Conservation (phyloP, 2,329 filamentous ascomycete genomes). For the Hymenoscyphus albidus region DNA sequence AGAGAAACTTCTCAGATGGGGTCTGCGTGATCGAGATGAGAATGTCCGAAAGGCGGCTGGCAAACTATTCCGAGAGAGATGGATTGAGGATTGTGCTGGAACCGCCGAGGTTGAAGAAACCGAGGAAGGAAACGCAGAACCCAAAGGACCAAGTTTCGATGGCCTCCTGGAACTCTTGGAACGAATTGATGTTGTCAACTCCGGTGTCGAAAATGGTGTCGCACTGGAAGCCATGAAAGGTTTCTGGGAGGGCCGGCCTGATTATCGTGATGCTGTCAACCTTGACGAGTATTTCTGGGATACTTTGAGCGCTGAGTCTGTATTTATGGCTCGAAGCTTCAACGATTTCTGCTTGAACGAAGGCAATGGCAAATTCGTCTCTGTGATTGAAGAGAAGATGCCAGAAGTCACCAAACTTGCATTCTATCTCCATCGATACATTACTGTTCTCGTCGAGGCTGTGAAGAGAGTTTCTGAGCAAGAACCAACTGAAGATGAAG, state of each 20-base stretch:
- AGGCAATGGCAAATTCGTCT: slow-evolving; percentile 69
- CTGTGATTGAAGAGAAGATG: slow-evolving; percentile 83
- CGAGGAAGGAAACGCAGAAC: slow-evolving; percentile 40
- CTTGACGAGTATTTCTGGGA: slow-evolving; percentile 79
- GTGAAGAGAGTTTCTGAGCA: slow-evolving; percentile 54
- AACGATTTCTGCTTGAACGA: slow-evolving; percentile 85
- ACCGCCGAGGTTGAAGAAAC: slow-evolving; percentile 52
- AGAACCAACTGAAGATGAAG: slow-evolving; percentile 56
- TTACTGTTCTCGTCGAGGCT: slow-evolving; percentile 63
- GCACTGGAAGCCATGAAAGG: slow-evolving; percentile 91
- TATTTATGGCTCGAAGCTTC: slow-evolving; percentile 87
- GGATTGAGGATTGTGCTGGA: slow-evolving; percentile 92
- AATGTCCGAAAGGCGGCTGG: slow-evolving; percentile 89
- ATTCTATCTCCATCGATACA: slow-evolving; percentile 79
- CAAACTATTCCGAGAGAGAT: slow-evolving; percentile 87
- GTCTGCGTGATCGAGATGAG: slow-evolving; percentile 88
- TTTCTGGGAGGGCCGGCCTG: slow-evolving; percentile 90
- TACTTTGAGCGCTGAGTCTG: slow-evolving; percentile 75
- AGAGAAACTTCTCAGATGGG: slow-evolving; percentile 94
- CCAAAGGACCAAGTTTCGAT: slow-evolving; percentile 68
- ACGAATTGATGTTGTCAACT: slow-evolving; percentile 88
- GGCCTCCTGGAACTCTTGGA: slow-evolving; percentile 87
- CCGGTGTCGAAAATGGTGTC: slow-evolving; percentile 83
- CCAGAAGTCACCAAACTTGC: slow-evolving; percentile 91
- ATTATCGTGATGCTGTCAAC: slow-evolving; percentile 68